Conservation (phyloP, 2,329 filamentous ascomycete species). For the Lachnellula willkommii region DNA sequence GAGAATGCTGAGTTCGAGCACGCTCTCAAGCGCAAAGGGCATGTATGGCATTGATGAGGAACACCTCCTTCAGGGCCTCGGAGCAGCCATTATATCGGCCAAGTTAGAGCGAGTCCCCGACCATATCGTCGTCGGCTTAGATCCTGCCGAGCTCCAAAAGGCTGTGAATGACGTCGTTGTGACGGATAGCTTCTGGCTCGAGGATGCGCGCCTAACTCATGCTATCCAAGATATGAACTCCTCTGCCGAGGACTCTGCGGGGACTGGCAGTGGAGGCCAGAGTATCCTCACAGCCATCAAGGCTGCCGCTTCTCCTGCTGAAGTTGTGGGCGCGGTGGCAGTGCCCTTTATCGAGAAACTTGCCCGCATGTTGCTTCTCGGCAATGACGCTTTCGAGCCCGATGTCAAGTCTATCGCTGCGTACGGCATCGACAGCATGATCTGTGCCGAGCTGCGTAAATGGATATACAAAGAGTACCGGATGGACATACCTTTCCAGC, state of each 20-base stretch:
- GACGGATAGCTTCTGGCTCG: slow-evolving; percentile 22
- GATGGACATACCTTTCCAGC: slow-evolving; percentile 35
- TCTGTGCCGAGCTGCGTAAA: slow-evolving; percentile 20
- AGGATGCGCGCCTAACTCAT: slow-evolving; percentile 11
- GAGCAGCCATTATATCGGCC: slow-evolving; percentile 20
- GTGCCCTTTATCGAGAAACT: slow-evolving; percentile 38
- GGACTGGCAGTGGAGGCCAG: neutral
- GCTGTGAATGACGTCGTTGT: neutral
- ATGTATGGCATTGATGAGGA: slow-evolving; percentile 14
- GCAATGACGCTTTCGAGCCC: slow-evolving; percentile 40
- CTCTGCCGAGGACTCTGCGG: neutral
- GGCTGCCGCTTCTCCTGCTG: slow-evolving; percentile 7
- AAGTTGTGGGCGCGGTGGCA: slow-evolving; percentile 33
- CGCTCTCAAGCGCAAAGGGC: slow-evolving; percentile 7
- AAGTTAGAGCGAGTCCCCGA: neutral
- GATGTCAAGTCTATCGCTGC: slow-evolving; percentile 38
- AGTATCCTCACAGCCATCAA: neutral
- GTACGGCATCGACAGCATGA: slow-evolving; percentile 32
- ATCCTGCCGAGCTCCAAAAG: slow-evolving; percentile 14
- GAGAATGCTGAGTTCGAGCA: slow-evolving; percentile 24
- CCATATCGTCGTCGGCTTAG: slow-evolving; percentile 27
- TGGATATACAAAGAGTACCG: slow-evolving; percentile 36
- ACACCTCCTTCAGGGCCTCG: slow-evolving; percentile 17
- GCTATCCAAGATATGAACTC: slow-evolving; percentile 10
- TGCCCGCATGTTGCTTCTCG: slow-evolving; percentile 42